A percentile compares a stretch with the other conserved stretches of the same genome.
phyloP scores from a whole-genome alignment of 306 rosid species.

The Senna tora region DNA sequence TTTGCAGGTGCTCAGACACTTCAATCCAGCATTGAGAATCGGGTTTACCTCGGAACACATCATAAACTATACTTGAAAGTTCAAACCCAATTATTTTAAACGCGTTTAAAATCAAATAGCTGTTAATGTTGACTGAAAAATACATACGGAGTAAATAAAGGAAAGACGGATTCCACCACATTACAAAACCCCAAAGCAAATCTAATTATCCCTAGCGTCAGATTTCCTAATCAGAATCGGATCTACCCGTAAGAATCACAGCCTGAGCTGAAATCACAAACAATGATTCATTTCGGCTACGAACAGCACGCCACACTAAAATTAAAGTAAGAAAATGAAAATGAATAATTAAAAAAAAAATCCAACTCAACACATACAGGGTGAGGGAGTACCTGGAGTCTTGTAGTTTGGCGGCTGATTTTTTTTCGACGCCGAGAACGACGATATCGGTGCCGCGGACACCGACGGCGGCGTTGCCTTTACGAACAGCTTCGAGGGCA shows the following conservation, averaged over 20 bases:
- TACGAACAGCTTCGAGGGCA: conserved; percentile 96
- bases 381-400: conserved; percentile 67
- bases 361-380: not conserved
- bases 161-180: not conserved
- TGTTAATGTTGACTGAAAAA: not conserved
- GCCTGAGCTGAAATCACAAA: not conserved
- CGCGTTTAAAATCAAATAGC: not conserved
- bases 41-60: too few relatives aligned
- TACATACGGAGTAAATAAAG: not conserved
- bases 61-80: not conserved
- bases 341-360: too few relatives aligned
- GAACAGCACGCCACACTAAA: not conserved
- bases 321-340: not conserved
- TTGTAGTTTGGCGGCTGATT: conserved; percentile 89
- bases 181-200: not conserved
- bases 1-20: too few relatives aligned
- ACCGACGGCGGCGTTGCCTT: conserved; percentile 99
- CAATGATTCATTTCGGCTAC: too few relatives aligned
- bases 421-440: conserved; percentile 96
- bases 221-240: not conserved
- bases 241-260: not conserved
- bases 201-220: not conserved
- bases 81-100: not conserved
- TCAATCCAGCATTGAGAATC: too few relatives aligned
- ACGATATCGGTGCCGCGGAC: conserved; percentile 95